Base-by-base conservation (phyloP, 2,329 filamentous ascomycete genomes). In the Grosmannia penicillata region DNA sequence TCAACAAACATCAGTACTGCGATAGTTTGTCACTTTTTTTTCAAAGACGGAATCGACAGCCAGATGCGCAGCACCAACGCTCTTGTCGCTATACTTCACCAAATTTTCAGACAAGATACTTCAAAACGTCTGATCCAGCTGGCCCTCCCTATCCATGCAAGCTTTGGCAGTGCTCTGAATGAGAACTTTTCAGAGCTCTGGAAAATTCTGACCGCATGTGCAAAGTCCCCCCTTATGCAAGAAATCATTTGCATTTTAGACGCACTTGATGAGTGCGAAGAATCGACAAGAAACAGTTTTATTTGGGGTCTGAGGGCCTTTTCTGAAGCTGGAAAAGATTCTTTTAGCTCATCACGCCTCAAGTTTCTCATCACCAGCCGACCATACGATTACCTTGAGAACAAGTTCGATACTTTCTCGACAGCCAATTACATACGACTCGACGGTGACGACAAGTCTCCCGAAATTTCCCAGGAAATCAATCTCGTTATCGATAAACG, bases 11-110 rank as follows among this genome's bases (percentile, higher is more conserved):
- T 37, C 14, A 45, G 43, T 8, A 46, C 47, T 0, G 43, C 49
- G 4, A 53, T 38, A 4, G 42, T 54, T 25, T 56, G 53, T 37
- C 51, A 57, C 36, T 57, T 56, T 46, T 59, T 59, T 39, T 59
- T 57, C 44, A 54, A 57, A 33, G 51, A 54, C 29, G 51, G 48
- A 14, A 45, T 48, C 10, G 40, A 49, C 18, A 37, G 41, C 9
- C 51, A 48, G 1, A 50, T 40, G 34, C 29, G 40, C 18, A 42
- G 43, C 11, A 17, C 30, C 2, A 36, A 45, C 37, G 52, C 53
- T 0, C 17, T 56, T 2, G 45, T 38, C 7, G 43, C 45, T 9
- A 40, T 56, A 8, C 42, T 56, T 5, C 49, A 54, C 30, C 50
- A 56, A 23, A 40, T 56, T 11, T 53, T 54, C 21, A 39, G n/a